Base-by-base conservation (phyloP, 2,329 filamentous ascomycete species). In the Myotisia sp. region DNA sequence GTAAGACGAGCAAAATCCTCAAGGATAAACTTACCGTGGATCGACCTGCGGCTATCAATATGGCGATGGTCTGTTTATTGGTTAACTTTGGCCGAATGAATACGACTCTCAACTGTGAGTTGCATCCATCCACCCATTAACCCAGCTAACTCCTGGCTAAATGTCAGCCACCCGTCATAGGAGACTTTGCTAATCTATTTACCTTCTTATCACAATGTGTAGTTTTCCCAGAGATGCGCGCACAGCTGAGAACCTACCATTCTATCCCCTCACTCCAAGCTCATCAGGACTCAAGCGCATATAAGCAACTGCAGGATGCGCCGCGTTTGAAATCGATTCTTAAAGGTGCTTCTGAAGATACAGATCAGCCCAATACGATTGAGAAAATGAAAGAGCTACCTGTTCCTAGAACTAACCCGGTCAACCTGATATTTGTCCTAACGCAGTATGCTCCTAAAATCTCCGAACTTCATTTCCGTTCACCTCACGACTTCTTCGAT, bases 201-300 rank as follows among this genome's bases (percentile, higher is more conserved):
- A 42, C 26, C 3, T 13, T 14, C 17, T n/a, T 14, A 19, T 21
- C 9, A 18, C 19, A 6, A 13, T 9, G n/a, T 23, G 34, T 54
- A 92, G 90, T 98, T 67, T 98, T 98, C 55, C 90, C 90, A 14
- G 90, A 98, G 58, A 98, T 98, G 90, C 81, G 90, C 59, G 90
- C 90, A 19, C 90, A 98, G 53, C 68, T 98, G 20, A 79, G 90
- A 54, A 98, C 90, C 22, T 98, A 98, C 62, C 90, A 98, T 55
- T 87, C 90, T 8, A 98, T 98, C 45, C 90, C 90, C 9, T 94
- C 85, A 1, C 68, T 98, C 5, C 90, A 98, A 60, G 87, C 87
- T 29, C 81, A 86, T 45, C 85, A 94, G 59, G 90, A 95, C 49
- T 79, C 85, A 7, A 87, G 90, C 47, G 85, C 87, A 35, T 95